These are phyloP conservation scores for Sisymbrium altissimum DNA, from an alignment of 345 rosid genomes.

Conservation along the genomic window DNA sequence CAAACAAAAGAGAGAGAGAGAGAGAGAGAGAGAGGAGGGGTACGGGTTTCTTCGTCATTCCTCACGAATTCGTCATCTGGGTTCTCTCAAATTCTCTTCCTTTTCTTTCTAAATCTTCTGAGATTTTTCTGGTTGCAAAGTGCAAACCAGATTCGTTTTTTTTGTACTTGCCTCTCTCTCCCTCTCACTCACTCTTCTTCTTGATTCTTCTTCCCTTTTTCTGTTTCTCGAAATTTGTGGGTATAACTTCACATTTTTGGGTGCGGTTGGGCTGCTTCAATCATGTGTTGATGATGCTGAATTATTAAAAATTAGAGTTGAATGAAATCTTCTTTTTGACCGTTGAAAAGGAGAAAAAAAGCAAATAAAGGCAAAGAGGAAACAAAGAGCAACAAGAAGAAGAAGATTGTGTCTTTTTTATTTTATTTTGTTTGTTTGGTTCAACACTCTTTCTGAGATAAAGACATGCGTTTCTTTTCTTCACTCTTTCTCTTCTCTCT, in stretches of 20 bases:
- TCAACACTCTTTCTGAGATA: constrained; percentile 26
- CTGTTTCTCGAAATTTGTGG: constrained; percentile 25
- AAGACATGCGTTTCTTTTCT: constrained; percentile 28
- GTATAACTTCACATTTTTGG: constrained; percentile 5
- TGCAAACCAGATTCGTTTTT: constrained; percentile 11
- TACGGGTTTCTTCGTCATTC: constrained; percentile 29
- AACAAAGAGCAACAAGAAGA: not conserved
- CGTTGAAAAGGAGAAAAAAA: constrained; percentile 22
- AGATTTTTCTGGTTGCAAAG: constrained; percentile 16
- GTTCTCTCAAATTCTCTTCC: constrained; percentile 27
- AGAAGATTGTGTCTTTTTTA: constrained; percentile 17
- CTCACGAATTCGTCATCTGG: constrained; percentile 34
- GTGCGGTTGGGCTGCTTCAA: constrained; percentile 13
- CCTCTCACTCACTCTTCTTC: not conserved
- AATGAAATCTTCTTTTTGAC: constrained; percentile 37
- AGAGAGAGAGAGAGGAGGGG: constrained; percentile 14
- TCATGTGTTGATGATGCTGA: constrained; percentile 36
- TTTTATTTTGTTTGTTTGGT: too few species aligned
- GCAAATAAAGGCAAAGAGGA: not conserved
- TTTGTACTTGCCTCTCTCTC: constrained; percentile 5
- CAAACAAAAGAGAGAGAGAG: not conserved
- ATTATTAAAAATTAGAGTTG: constrained; percentile 11
- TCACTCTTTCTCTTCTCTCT: not conserved
- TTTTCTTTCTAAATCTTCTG: constrained; percentile 16
- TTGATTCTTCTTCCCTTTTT: too few species aligned